phyloP scores from a whole-genome alignment of 208 protist genomes.

The Balamuthia mandrillaris region DNA sequence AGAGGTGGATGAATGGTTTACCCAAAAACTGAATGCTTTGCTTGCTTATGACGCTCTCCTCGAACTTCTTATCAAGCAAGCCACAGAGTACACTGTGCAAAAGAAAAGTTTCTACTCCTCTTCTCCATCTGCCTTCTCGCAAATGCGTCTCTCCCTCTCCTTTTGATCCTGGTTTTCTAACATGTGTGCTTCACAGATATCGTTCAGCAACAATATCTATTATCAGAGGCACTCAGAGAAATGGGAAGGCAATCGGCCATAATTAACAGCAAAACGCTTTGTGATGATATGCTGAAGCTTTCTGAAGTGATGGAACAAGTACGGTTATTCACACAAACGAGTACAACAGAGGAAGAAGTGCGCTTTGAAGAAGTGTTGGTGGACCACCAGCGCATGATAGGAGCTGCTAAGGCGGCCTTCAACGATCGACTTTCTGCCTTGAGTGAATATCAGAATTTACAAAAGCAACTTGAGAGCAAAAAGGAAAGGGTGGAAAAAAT shows the following conservation, averaged over 20 bases:
- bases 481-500: constrained; percentile 28
- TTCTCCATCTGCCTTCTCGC: too few relatives aligned
- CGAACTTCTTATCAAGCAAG: not conserved
- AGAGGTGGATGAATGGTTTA: too few relatives aligned
- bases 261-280: too few relatives aligned
- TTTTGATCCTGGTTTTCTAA: too few relatives aligned
- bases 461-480: not conserved
- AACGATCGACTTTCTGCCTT: not conserved
- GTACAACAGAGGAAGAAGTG: not conserved
- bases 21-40: too few relatives aligned
- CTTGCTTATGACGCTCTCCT: constrained; percentile 24
- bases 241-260: too few relatives aligned
- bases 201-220: too few relatives aligned
- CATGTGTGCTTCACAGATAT: too few relatives aligned
- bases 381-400: constrained; percentile 1
- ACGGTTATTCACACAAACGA: constrained; percentile 2
- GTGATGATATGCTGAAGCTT: not conserved
- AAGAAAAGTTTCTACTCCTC: too few relatives aligned
- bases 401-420: constrained; percentile 3
- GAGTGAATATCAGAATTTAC: constrained; percentile 4
- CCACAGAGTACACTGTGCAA: too few relatives aligned
- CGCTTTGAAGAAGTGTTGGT: constrained; percentile 5
- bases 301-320: constrained; percentile 20
- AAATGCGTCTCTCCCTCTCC: too few relatives aligned
- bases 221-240: too few relatives aligned